Evolutionary conservation across 805 yeast species (phyloP).

Genomic region (Saturnispora serradocipensis): DNA sequence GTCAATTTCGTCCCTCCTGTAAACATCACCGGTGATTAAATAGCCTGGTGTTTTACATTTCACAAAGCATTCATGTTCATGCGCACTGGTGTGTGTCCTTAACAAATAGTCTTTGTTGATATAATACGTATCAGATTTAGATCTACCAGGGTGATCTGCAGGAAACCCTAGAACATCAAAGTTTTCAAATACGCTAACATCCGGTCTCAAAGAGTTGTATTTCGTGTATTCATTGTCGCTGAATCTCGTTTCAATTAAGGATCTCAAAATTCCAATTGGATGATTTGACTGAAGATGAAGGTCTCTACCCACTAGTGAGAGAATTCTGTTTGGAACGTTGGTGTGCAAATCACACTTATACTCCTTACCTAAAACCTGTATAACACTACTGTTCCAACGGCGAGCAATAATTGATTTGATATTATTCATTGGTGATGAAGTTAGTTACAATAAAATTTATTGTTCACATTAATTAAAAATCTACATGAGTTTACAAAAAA

Average conservation of each 20-base stretch:
- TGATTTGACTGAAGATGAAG: slow-evolving; percentile 68
- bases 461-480: background rate
- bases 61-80: slow-evolving; percentile 79
- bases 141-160: slow-evolving; percentile 84
- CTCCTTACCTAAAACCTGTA: slow-evolving; percentile 38
- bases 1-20: slow-evolving; percentile 91
- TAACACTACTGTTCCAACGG: slow-evolving; percentile 8
- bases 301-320: slow-evolving; percentile 58
- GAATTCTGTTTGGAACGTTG: slow-evolving; percentile 70
- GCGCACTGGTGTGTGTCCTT: slow-evolving; percentile 96
- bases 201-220: slow-evolving; percentile 74
- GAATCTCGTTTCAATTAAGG: slow-evolving; percentile 63
- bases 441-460: background rate
- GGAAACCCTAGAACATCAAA: slow-evolving; percentile 93
- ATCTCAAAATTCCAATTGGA: slow-evolving; percentile 81
- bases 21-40: slow-evolving; percentile 91
- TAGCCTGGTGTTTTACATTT: slow-evolving; percentile 69
- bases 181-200: slow-evolving; percentile 72
- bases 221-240: slow-evolving; percentile 61
- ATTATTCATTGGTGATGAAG: background rate
- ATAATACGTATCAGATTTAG: slow-evolving; percentile 88
- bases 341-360: slow-evolving; percentile 72
- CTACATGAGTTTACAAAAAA: background rate
- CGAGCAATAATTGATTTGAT: background rate
- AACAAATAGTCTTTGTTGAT: slow-evolving; percentile 62